These are phyloP conservation scores for Apiotrichum montevideense DNA, from an alignment of 1,284 basidiomycete species.

Conservation along the genomic window DNA sequence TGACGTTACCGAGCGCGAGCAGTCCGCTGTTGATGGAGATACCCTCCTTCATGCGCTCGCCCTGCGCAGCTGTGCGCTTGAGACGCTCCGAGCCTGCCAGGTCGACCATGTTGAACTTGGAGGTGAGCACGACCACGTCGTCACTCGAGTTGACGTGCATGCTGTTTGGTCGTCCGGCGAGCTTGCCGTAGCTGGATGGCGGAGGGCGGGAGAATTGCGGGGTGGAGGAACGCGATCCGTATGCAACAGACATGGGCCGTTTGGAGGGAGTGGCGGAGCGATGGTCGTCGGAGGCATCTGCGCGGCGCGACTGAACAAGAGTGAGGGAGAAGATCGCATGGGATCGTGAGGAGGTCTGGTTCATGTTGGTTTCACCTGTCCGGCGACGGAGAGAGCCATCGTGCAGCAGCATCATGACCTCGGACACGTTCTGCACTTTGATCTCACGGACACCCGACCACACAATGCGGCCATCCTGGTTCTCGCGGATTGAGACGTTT, in stretches of 20 bases:
- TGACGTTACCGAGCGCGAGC: conserved; percentile 94
- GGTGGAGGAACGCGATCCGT: conserved; percentile 16
- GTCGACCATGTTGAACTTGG: conserved; percentile 98
- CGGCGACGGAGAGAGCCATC: conserved; percentile 83
- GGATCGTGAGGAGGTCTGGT: conserved; percentile 92
- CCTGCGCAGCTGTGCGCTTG: conserved; percentile 85
- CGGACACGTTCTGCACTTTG: conserved; percentile 68
- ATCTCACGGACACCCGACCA: conserved; percentile 94
- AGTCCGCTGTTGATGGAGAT: conserved; percentile 97
- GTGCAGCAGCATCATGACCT: conserved; percentile 88
- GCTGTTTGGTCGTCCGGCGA: conserved; percentile 61
- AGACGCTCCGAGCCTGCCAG: conserved; percentile 93
- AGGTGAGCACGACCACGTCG: conserved; percentile 82
- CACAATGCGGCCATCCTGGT: conserved; percentile 91
- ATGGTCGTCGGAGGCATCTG: conserved; percentile 9
- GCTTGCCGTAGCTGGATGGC: conserved; percentile 17
- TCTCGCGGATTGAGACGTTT: conserved; percentile 85
- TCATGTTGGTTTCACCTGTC: conserved; percentile 98
- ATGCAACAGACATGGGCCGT: conserved; percentile 16
- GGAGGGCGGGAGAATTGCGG: conserved; percentile 14
- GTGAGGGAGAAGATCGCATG: conserved; percentile 98
- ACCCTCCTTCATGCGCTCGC: conserved; percentile 94
- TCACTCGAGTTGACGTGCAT: conserved; percentile 48
- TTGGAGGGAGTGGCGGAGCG: conserved; percentile 15
- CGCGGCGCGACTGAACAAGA: conserved; percentile 60